Evolutionary conservation across 1,284 basidiomycete species (phyloP).

Genomic region (Somion occarium): DNA sequence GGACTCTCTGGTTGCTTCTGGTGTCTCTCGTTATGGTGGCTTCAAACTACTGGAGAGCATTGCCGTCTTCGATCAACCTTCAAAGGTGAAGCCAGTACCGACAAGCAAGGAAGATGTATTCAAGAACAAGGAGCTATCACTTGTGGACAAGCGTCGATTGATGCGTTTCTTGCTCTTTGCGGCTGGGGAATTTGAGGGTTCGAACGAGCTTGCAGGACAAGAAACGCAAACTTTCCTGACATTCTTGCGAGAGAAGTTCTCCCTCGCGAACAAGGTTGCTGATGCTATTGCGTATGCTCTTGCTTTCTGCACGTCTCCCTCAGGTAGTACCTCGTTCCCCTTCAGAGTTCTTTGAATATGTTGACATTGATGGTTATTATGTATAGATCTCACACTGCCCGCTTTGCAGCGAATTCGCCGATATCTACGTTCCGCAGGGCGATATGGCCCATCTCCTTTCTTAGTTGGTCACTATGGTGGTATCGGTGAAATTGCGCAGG

Average conservation of each 20-base stretch:
- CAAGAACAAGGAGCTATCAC: conserved; percentile 72
- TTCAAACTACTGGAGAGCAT: conserved; percentile 85
- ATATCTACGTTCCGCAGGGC: conserved; percentile 78
- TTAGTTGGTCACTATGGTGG: conserved; percentile 95
- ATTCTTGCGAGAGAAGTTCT: conserved; percentile 62
- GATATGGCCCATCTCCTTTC: conserved; percentile 89
- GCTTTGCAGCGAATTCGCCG: conserved; percentile 64
- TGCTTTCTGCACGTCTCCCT: conserved; percentile 53
- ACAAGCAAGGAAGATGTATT: conserved; percentile 93
- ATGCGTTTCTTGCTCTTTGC: conserved; percentile 92
- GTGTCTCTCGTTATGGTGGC: conserved; percentile 87
- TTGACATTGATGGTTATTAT: no score
- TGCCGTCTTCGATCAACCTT: conserved; percentile 47
- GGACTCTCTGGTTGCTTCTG: conserved; percentile 75
- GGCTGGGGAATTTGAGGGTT: conserved; percentile 66
- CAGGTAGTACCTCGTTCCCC: conserved; percentile 38
- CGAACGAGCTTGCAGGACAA: conserved; percentile 55
- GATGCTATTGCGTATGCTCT: conserved; percentile 68
- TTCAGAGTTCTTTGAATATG: neutral
- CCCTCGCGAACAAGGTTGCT: conserved; percentile 53
- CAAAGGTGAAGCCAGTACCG: conserved; percentile 67
- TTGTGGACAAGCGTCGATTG: conserved; percentile 85
- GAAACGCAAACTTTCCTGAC: conserved; percentile 50
- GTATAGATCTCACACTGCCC: conserved; percentile 56
- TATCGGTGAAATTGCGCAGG: conserved; percentile 87